Evolutionary conservation across 148 eudicot species (phyloP), one percentile per base, ranked within the genome.

Genomic region (Chenopodium quinoa): DNA sequence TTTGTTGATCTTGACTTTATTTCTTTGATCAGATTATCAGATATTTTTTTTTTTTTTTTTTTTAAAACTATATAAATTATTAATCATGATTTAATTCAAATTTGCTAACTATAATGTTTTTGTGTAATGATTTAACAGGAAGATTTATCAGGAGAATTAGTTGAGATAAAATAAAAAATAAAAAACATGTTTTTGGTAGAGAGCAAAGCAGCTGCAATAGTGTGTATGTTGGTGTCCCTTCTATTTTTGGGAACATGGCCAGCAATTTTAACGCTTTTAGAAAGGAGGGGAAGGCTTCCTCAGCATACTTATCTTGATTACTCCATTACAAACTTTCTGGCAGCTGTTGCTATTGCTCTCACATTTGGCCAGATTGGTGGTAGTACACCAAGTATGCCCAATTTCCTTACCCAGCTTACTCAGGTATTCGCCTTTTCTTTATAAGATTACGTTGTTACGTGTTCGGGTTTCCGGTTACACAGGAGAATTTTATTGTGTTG

Each of bases 241-340:
- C 73, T 85, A n/a, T 87, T 95, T 82, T 84, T 95, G 84, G 98
- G 97, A 22, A 91, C 97, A 69, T 95, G 97, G 97, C 99, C 99
- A 48, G 99, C 97, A 44, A 62, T 95, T 74, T 64, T 95, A 64
- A 90, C 97, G 31, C 87, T 90, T 27, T 77, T 95, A 11, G 99
- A 95, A 76, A 88, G 97, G 64, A 84, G 97, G 23, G 99, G 99
- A 34, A 88, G 99, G 27, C 91, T 95, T 52, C 99, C 99, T 79
- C 99, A 95, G 71, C 98, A 91, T 70, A 93, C 93, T 46, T 95
- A 92, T 81, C 93, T 95, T 68, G 97, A 95, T 84, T 93, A 95
- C 85, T 88, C 99, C 4, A 85, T 89, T 79, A 92, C 97, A 0
- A 93, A 95, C 83, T 87, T 95, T 66, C 80, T 92, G 74, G 95